Conservation (phyloP, 106 monocot species). For the Triglochin maritima region DNA sequence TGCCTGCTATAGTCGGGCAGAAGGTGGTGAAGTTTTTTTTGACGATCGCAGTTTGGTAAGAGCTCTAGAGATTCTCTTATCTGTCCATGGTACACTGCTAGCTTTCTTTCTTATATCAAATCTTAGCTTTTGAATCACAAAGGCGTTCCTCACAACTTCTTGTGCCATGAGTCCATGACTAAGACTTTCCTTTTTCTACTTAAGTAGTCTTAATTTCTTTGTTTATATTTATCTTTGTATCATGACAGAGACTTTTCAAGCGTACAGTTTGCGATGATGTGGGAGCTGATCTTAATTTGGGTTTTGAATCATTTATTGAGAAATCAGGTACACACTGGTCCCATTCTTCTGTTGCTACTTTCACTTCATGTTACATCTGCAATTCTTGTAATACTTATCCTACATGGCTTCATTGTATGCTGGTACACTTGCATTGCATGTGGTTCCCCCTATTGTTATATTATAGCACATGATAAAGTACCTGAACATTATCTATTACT, state of each 20-base stretch:
- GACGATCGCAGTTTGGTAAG: constrained; percentile 91
- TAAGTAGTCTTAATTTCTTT: not conserved
- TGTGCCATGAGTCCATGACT: not conserved
- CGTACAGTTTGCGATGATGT: constrained; percentile 65
- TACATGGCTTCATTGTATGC: not conserved
- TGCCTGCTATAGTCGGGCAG: constrained; percentile 84
- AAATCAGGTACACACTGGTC: constrained; percentile 50
- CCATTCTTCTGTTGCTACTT: not conserved
- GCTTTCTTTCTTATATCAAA: no score
- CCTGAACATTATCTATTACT: no score
- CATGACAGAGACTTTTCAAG: constrained; percentile 84
- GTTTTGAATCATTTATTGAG: constrained; percentile 84
- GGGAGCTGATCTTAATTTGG: constrained; percentile 76
- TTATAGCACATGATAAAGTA: no score
- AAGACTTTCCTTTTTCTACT: not conserved
- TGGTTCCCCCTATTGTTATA: no score
- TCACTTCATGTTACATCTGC: not conserved
- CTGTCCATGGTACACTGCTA: not conserved
- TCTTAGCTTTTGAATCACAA: no score
- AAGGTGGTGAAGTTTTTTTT: constrained; percentile 80
- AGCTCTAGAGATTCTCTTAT: constrained; percentile 4
- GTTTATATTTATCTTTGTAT: not conserved
- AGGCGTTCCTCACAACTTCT: no score
- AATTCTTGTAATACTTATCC: not conserved
- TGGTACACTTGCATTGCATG: no score